phyloP scores from a whole-genome alignment of 805 yeast species.

The Saccharomycopsis javanensis region DNA sequence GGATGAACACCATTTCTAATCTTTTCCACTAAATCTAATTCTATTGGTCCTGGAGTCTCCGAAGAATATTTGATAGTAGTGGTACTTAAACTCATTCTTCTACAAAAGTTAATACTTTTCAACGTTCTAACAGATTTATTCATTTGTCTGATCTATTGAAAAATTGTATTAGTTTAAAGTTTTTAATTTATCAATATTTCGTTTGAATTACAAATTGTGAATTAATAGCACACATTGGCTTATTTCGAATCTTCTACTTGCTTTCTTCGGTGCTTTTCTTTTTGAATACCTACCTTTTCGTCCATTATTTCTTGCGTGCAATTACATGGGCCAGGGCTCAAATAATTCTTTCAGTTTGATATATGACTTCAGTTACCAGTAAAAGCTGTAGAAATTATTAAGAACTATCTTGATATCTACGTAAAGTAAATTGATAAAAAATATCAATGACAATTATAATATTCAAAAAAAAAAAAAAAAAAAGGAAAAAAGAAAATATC shows the following conservation, averaged over 20 bases:
- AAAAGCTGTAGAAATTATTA: too few species aligned
- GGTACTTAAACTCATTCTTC: neutral
- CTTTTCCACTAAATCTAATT: constrained; percentile 14
- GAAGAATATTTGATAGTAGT: constrained; percentile 12
- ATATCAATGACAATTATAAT: too few species aligned
- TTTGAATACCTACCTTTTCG: neutral
- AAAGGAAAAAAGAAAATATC: neutral
- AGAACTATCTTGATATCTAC: too few species aligned
- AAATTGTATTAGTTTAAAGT: neutral
- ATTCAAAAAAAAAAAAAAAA: neutral
- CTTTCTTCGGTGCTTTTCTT: neutral
- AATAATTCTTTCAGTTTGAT: too few species aligned
- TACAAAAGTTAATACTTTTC: neutral
- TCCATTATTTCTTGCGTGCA: too few species aligned
- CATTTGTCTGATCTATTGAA: neutral
- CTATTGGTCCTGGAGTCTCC: constrained; percentile 18
- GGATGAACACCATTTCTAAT: constrained; percentile 28
- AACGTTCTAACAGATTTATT: neutral
- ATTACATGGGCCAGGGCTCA: neutral
- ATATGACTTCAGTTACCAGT: too few species aligned
- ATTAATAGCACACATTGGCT: too few species aligned
- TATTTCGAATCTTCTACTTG: neutral
- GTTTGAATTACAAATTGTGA: neutral
- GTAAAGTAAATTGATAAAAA: too few species aligned
- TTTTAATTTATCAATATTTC: neutral